These are phyloP conservation scores for Lachancea kluyveri DNA, from an alignment of 805 yeast genomes.

Conservation along the genomic window DNA sequence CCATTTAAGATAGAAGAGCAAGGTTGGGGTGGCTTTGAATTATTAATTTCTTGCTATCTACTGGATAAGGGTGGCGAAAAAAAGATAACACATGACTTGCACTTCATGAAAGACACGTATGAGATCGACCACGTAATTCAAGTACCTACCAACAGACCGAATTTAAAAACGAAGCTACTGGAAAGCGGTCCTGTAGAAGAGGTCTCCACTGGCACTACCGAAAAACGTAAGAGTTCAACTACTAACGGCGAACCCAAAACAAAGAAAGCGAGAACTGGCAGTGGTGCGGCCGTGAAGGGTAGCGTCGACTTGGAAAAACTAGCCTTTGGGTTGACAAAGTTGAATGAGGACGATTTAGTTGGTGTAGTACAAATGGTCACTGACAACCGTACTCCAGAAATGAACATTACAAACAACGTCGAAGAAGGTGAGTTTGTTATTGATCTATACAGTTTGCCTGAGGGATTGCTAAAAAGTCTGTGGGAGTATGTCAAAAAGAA, in stretches of 20 bases:
- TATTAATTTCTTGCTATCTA: conserved; percentile 69
- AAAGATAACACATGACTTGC: conserved; percentile 81
- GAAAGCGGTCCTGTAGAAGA: conserved; percentile 83
- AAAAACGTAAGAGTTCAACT: conserved; percentile 23
- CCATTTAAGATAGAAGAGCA: conserved; percentile 87
- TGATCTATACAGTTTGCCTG: conserved; percentile 92
- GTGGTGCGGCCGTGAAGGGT: conserved; percentile 51
- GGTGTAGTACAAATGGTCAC: conserved; percentile 97
- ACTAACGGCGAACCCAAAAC: conserved; percentile 34
- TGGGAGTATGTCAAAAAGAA: conserved; percentile 91
- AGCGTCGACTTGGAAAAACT: conserved; percentile 81
- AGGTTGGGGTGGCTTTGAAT: conserved; percentile 98
- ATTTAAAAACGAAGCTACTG: conserved; percentile 60
- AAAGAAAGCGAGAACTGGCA: conserved; percentile 45
- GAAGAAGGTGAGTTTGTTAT: conserved; percentile 97
- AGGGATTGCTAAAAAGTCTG: conserved; percentile 79
- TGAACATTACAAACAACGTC: conserved; percentile 91
- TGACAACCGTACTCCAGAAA: conserved; percentile 89
- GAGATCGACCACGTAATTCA: conserved; percentile 69
- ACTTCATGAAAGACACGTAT: conserved; percentile 73
- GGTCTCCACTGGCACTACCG: conserved; percentile 12
- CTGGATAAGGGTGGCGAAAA: conserved; percentile 87
- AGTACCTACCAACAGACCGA: conserved; percentile 71
- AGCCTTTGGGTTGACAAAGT: conserved; percentile 82
- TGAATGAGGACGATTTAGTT: conserved; percentile 86